Percentiles rank a stretch among this genome's conserved stretches.
phyloP scores from a whole-genome alignment of 345 rosid species.

The Eucalyptus pauciflora region DNA sequence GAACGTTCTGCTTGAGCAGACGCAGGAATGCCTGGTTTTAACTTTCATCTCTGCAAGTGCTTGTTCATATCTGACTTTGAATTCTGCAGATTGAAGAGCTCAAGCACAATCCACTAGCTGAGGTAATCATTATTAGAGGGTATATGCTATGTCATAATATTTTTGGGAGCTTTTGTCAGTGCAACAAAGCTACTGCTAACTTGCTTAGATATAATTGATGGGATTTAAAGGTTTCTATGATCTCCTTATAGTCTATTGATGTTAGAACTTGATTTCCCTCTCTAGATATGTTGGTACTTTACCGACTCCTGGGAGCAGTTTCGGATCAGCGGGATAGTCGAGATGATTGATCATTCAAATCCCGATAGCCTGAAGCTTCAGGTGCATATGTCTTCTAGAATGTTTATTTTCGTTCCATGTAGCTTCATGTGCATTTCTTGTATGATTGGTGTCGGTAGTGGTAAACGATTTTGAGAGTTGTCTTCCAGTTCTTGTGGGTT shows the following conservation, averaged over 20 bases:
- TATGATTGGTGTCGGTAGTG: neutral
- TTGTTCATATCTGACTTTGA: neutral
- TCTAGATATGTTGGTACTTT: conserved; percentile 80
- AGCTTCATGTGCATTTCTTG: neutral
- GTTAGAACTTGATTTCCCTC: neutral
- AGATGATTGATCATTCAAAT: conserved; percentile 56
- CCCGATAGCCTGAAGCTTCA: conserved; percentile 51
- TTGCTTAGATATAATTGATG: neutral
- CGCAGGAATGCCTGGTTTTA: neutral
- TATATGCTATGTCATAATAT: neutral
- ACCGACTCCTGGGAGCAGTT: conserved; percentile 90
- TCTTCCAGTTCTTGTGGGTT: neutral
- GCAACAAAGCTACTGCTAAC: neutral
- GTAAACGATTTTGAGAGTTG: neutral
- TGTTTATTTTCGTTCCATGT: neutral
- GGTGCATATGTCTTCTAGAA: conserved; percentile 15
- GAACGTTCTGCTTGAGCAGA: neutral
- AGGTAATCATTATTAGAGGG: conserved; percentile 28
- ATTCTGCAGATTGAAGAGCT: conserved; percentile 69
- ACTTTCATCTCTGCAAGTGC: neutral
- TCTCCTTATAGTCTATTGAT: neutral
- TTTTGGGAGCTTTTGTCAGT: neutral
- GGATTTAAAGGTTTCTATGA: neutral
- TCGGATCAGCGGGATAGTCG: conserved; percentile 69
- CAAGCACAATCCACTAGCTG: conserved; percentile 60